These are phyloP conservation scores for Plasmodium berghei DNA, from an alignment of 169 alveolate species.

Conservation along the genomic window DNA sequence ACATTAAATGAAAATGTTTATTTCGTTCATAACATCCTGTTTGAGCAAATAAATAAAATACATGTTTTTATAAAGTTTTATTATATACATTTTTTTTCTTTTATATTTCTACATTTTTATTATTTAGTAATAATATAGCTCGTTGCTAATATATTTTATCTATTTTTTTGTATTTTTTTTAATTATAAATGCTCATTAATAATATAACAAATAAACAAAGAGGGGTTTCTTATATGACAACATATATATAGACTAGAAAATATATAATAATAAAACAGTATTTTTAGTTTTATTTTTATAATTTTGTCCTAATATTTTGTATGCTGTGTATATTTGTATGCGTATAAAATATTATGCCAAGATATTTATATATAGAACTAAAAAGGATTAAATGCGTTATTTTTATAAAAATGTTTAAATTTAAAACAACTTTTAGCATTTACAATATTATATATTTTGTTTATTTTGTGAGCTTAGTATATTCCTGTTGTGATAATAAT, in stretches of 20 bases:
- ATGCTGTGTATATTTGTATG: not conserved
- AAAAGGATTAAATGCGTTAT: not conserved
- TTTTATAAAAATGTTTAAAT: not conserved
- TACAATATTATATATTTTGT: not conserved
- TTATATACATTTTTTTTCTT: conserved; percentile 10
- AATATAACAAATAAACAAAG: not conserved
- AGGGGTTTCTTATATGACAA: not conserved
- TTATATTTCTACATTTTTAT: not conserved
- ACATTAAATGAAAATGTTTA: not conserved
- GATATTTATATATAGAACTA: not conserved
- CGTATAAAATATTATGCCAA: not conserved
- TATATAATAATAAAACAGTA: not conserved
- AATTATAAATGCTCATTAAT: conserved; percentile 1
- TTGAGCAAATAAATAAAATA: not conserved
- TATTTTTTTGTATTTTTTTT: conserved; percentile 10
- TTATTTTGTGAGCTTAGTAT: too few relatives aligned
- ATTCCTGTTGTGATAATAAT: too few relatives aligned
- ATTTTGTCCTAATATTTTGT: conserved; percentile 8
- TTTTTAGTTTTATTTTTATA: conserved; percentile 5
- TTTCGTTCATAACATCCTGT: conserved; percentile 12
- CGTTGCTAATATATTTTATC: not conserved
- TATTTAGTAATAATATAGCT: conserved; percentile 2
- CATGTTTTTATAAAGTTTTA: not conserved
- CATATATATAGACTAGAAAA: conserved; percentile 3
- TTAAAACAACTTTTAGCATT: not conserved